Base-by-base conservation (phyloP, 1,284 basidiomycete species). In the Rhodotorula sp. region DNA sequence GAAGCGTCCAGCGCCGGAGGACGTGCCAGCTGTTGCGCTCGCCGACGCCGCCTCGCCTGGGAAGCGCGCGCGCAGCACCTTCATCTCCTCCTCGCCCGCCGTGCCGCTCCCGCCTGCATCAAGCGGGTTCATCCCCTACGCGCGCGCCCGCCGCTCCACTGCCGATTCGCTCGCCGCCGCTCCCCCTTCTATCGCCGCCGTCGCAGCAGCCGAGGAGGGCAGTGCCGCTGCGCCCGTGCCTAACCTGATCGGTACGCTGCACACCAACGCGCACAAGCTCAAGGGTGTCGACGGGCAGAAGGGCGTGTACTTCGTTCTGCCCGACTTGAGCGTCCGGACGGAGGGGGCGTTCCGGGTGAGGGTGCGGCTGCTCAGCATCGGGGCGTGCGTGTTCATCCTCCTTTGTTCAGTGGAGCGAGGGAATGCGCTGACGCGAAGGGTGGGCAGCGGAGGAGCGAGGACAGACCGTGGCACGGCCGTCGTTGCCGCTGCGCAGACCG, bases 221-320 rank as follows among this genome's bases (percentile, higher is more conserved):
- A 9, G 6, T 5, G 32, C 22, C 8, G 12, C 25, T 0, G 5
- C n/a, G 36, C 46, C 46, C 5, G 36, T 65, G 0, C 68, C 71
- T 5, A 94, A 93, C 2, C 86, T 96, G 10, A 91, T 96, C 69
- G 93, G 93, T 15, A 91, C 91, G 2, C 85, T 94, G 29, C 90
- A 90, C 36, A 88, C 92, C 25, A 91, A 91, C 79, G 92, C 92
- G 37, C 90, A 89, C 80, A 87, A 90, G 58, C 84, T 95, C 69
- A 83, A 88, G 68, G 71, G 32, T 25, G 46, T 62, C 34, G 50
- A 93, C 81, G 89, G 90, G 69, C 88, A 88, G 74, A 85, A 87
- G 50, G 93, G 93, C 7, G 89, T 96, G 72, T 94, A 91, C 82
- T 94, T 93, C 83, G 87, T 93, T 69, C 91, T 92, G 80, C 90